phyloP scores from a whole-genome alignment of 2,329 filamentous ascomycete genomes.

The Fusarium pseudocircinatum region DNA sequence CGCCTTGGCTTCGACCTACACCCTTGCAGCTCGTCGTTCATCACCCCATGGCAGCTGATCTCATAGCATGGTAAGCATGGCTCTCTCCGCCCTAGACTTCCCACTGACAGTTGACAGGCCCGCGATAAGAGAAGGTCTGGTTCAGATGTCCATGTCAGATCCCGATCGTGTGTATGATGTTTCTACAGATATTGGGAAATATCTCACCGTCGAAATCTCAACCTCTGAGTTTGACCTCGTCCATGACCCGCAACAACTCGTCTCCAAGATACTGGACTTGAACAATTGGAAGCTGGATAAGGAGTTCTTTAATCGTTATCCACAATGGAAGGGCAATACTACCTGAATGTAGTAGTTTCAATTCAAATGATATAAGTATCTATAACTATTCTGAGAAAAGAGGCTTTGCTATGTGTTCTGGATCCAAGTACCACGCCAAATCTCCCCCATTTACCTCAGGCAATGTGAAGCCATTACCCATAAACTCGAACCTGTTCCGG shows the following conservation, averaged over 20 bases:
- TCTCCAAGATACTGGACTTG: not conserved
- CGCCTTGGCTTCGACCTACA: constrained; percentile 1
- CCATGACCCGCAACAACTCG: not conserved
- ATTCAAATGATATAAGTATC: rapidly evolving
- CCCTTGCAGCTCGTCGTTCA: constrained; percentile 1
- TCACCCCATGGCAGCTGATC: constrained; percentile 7
- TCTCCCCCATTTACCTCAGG: not conserved
- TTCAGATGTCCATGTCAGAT: constrained; percentile 10
- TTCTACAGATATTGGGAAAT: not conserved
- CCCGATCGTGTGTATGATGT: not conserved
- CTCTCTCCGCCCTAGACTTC: not conserved
- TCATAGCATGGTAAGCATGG: constrained; percentile 1
- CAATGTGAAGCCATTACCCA: constrained; percentile 10
- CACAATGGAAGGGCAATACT: not conserved
- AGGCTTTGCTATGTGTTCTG: not conserved
- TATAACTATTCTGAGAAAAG: not conserved
- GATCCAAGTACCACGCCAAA: constrained; percentile 10
- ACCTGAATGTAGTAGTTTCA: not conserved
- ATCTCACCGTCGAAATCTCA: constrained; percentile 3
- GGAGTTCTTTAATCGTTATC: constrained; percentile 5
- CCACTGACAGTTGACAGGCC: not conserved
- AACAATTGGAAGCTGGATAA: constrained; percentile 7
- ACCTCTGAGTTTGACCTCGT: not conserved
- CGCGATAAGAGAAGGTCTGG: constrained; percentile 1
- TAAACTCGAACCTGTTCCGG: constrained; percentile 16